Percentiles rank a stretch among this genome's conserved stretches.
Conservation (phyloP, 116 monocot genomes). For the Dioscorea cayenensis region DNA sequence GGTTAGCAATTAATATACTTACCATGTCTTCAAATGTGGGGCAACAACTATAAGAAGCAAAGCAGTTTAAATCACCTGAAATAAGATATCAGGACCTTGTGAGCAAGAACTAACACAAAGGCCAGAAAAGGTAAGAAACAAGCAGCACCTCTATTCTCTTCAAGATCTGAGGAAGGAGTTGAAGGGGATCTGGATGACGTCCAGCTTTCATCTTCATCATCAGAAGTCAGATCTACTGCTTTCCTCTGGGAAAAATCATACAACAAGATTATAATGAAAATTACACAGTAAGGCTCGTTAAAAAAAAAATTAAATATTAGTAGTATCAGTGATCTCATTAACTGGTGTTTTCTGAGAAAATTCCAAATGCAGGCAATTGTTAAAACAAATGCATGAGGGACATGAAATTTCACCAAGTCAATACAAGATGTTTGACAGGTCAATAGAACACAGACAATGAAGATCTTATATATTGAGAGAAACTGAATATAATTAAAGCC, state of each 20-base stretch:
- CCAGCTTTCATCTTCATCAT: slow-evolving; percentile 40
- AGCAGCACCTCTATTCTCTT: slow-evolving; percentile 27
- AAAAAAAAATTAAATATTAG: not conserved
- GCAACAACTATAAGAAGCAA: slow-evolving; percentile 10
- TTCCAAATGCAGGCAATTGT: not conserved
- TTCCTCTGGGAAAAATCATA: slow-evolving; percentile 25
- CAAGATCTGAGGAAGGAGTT: slow-evolving; percentile 25
- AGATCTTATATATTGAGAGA: not conserved
- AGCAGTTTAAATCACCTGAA: slow-evolving; percentile 29
- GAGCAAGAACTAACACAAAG: slow-evolving; percentile 3
- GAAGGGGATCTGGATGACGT: slow-evolving; percentile 19
- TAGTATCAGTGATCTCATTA: not conserved
- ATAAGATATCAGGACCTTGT: slow-evolving; percentile 4
- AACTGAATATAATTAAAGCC: slow-evolving; percentile 9
- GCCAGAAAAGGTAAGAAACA: slow-evolving; percentile 2
- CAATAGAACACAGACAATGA: not conserved
- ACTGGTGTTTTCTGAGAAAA: not conserved
- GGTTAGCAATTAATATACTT: slow-evolving; percentile 6
- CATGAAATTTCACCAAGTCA: too few species aligned
- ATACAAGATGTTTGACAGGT: not conserved
- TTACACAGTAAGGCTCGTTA: not conserved
- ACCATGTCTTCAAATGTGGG: slow-evolving; percentile 28
- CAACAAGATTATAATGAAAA: slow-evolving; percentile 5
- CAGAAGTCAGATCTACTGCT: slow-evolving; percentile 31
- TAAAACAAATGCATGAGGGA: too few species aligned